A percentile compares a stretch with the other conserved stretches of the same genome.
Evolutionary conservation across 306 rosid genomes (phyloP).

Genomic region (Trifolium fragiferum): DNA sequence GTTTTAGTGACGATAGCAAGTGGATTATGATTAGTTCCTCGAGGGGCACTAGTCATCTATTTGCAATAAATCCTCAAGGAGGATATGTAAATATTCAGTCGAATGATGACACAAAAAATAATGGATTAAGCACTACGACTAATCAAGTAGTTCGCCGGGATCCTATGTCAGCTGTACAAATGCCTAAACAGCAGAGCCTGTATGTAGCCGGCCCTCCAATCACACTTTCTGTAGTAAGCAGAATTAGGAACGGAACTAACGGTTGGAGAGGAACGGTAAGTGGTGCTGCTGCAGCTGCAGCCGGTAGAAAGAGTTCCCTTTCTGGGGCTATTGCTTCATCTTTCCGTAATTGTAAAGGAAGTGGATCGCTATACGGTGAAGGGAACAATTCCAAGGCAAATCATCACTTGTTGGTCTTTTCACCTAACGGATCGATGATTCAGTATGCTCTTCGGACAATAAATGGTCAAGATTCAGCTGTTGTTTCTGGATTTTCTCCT

Average conservation of each 20-base stretch:
- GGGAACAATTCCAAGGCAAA: conserved; percentile 61
- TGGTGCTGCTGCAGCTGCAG: conserved; percentile 96
- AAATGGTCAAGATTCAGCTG: conserved; percentile 51
- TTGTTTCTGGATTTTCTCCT: conserved; percentile 56
- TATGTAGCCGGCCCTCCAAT: conserved; percentile 65
- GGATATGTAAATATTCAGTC: conserved; percentile 70
- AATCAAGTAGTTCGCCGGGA: conserved; percentile 51
- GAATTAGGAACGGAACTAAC: conserved; percentile 80
- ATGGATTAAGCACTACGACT: conserved; percentile 46
- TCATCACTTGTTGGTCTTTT: conserved; percentile 76
- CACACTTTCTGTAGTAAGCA: conserved; percentile 80
- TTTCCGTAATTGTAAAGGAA: conserved; percentile 67
- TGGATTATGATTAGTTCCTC: conserved; percentile 99
- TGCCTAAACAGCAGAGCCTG: conserved; percentile 59
- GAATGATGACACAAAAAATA: conserved; percentile 58
- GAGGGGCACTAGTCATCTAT: conserved; percentile 92
- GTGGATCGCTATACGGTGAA: conserved; percentile 51
- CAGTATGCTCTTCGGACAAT: conserved; percentile 70
- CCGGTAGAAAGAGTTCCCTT: conserved; percentile 67
- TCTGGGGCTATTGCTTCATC: conserved; percentile 87
- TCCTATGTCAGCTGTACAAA: conserved; percentile 52
- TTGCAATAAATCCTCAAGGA: conserved; percentile 91
- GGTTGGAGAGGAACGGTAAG: conserved; percentile 91
- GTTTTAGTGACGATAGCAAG: conserved; percentile 93
- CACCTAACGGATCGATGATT: conserved; percentile 84